These are phyloP conservation scores for Aspergillus sp. DNA, from an alignment of 2,329 filamentous ascomycete genomes.

Conservation along the genomic window DNA sequence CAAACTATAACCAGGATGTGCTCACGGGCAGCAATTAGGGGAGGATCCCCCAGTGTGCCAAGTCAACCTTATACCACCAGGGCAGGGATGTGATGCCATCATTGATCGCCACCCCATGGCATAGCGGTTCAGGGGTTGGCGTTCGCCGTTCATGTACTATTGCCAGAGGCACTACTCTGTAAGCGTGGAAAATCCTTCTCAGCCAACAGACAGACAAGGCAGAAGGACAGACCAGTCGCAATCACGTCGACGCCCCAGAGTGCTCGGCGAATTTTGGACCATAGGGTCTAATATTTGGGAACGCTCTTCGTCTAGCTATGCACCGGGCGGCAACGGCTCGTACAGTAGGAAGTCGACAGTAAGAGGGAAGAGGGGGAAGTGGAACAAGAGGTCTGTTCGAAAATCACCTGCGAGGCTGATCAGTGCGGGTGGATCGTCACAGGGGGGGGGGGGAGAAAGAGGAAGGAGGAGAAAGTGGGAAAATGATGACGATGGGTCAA, in stretches of 20 bases:
- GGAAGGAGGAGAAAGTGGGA: neutral
- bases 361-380: neutral
- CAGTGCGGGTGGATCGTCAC: slow-evolving; percentile 17
- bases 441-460: slow-evolving; percentile 10
- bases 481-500: neutral
- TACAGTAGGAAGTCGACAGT: neutral
- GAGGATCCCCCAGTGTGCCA: slow-evolving; percentile 2
- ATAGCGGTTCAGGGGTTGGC: slow-evolving; percentile 3
- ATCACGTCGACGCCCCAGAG: neutral
- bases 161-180: neutral
- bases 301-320: slow-evolving; percentile 2
- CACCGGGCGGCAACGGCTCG: slow-evolving; percentile 21
- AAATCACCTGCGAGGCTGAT: slow-evolving; percentile 11
- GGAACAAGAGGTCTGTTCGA: slow-evolving; percentile 23
- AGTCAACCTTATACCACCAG: slow-evolving; percentile 8
- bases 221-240: neutral
- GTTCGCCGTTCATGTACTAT: neutral
- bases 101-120: neutral
- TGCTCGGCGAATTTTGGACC: slow-evolving; percentile 10
- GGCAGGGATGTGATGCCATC: slow-evolving; percentile 9
- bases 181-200: neutral
- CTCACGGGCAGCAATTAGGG: neutral
- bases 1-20: neutral
- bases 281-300: slow-evolving; percentile 26
- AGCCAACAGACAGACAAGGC: neutral